Evolutionary conservation across 1,284 basidiomycete species (phyloP).

Genomic region (Puccinia polysora): DNA sequence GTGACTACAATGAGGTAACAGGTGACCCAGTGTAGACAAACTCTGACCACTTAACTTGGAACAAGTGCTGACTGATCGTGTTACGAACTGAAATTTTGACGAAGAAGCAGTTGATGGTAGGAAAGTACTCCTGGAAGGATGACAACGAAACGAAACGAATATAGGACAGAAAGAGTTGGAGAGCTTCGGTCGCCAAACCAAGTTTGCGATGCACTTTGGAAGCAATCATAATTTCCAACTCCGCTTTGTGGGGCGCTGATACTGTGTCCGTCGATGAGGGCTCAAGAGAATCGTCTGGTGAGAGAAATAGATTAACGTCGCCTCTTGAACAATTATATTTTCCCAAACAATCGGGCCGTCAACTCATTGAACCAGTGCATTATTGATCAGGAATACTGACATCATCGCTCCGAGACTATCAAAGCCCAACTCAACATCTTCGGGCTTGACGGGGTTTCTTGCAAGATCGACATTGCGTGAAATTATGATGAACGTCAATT

Average conservation of each 20-base stretch:
- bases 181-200: conserved; percentile 9
- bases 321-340: conserved; percentile 55
- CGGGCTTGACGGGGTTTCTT: conserved; percentile 42
- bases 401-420: conserved; percentile 52
- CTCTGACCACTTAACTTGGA: conserved; percentile 51
- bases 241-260: conserved; percentile 55
- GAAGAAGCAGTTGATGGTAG: conserved; percentile 51
- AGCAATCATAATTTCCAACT: conserved; percentile 78
- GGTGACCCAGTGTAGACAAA: conserved; percentile 61
- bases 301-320: conserved; percentile 86
- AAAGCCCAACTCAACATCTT: conserved; percentile 56
- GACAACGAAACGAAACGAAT: conserved; percentile 45
- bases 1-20: conserved; percentile 68
- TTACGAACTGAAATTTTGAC: conserved; percentile 31
- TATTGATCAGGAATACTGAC: not conserved
- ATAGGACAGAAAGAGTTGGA: conserved; percentile 19
- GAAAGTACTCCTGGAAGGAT: not conserved
- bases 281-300: conserved; percentile 48
- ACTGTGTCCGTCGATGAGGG: conserved; percentile 50
- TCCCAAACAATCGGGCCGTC: conserved; percentile 74
- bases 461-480: conserved; percentile 46
- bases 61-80: conserved; percentile 53
- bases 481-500: conserved; percentile 86
- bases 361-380: conserved; percentile 74
- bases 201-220: conserved; percentile 55